Evolutionary conservation across 2,329 filamentous ascomycete species (phyloP).

Genomic region (Diaporthe citrichinensis): DNA sequence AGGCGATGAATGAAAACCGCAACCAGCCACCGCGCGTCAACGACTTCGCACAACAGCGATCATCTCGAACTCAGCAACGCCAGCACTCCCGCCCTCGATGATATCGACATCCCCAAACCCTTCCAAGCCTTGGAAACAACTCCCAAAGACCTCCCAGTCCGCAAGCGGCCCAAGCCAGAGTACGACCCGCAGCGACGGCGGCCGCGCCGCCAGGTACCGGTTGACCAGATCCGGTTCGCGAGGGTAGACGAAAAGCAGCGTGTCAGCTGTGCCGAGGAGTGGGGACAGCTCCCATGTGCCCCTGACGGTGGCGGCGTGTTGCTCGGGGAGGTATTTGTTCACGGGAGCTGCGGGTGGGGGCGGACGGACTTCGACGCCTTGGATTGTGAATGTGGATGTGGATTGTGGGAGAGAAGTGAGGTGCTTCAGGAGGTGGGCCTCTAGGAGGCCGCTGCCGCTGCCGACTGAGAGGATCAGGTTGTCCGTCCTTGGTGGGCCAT

Average conservation of each 20-base stretch:
- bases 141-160: constrained; percentile 35
- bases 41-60: constrained; percentile 23
- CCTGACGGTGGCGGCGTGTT: constrained; percentile 24
- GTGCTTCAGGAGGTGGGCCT: constrained; percentile 34
- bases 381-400: not conserved
- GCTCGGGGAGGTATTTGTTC: constrained; percentile 38
- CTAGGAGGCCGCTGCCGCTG: constrained; percentile 40
- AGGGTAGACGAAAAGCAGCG: constrained; percentile 39
- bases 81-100: not conserved
- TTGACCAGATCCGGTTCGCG: constrained; percentile 26
- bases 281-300: constrained; percentile 38
- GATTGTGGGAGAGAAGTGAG: not conserved
- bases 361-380: constrained; percentile 36
- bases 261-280: not conserved
- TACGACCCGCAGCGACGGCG: constrained; percentile 6
- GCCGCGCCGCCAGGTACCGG: constrained; percentile 26
- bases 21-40: not conserved
- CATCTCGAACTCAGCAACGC: constrained; percentile 39
- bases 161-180: constrained; percentile 36
- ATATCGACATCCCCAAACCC: constrained; percentile 29
- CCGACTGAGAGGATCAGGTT: constrained; percentile 38
- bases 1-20: not conserved
- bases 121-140: not conserved
- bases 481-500: not conserved
- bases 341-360: not conserved